Evolutionary conservation across 2,329 filamentous ascomycete genomes (phyloP), one percentile per base, ranked within the genome.

Genomic region (Fusarium sp.): DNA sequence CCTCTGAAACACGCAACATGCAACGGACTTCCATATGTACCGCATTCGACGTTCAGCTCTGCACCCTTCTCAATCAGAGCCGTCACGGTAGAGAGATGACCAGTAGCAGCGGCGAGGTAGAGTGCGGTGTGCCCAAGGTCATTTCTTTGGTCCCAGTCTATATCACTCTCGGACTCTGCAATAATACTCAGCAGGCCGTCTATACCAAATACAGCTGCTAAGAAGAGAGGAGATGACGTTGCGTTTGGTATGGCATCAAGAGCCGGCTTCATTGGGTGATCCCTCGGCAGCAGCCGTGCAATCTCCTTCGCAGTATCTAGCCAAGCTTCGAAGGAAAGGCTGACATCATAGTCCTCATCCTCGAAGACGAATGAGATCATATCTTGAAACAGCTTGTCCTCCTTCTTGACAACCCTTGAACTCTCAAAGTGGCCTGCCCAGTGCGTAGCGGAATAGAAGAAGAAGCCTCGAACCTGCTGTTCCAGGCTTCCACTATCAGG

Each of bases 1-100:
- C 58, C 63, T 7, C n/a, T 33, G 17, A 63, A 66, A 26, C 28
- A 64, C 8, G 63, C 63, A 18, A 39, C 63, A 28, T 64, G 35
- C 7, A 66, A 14, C 11, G 63, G 58, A 12, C 39, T 66, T 6
- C 59, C 63, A 4, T 36, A 42, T 12, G 28, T 12, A 7, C 63
- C 63, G 12, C 63, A 66, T 15, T 41, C 17, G 11, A 42, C 5
- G 9, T 33, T 26, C 18, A 18, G 1, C 15, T 64, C 28, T 5
- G n/a, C 59, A 5, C 48, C 48, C 7, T 31, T 36, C 20, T 31
- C 31, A 8, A 62, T 44, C 38, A 62, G 10, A 24, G 15, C 2
- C 2, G 15, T 5, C 20, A 56, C 36, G 5, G 38, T 62, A 1
- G 48, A 36, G 17, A 44, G 7, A n/a, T 66, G 58, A 0, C 63